These are phyloP conservation scores for Oropetium thomaeum DNA, from an alignment of 176 grass and related monocot species.

Conservation along the genomic window DNA sequence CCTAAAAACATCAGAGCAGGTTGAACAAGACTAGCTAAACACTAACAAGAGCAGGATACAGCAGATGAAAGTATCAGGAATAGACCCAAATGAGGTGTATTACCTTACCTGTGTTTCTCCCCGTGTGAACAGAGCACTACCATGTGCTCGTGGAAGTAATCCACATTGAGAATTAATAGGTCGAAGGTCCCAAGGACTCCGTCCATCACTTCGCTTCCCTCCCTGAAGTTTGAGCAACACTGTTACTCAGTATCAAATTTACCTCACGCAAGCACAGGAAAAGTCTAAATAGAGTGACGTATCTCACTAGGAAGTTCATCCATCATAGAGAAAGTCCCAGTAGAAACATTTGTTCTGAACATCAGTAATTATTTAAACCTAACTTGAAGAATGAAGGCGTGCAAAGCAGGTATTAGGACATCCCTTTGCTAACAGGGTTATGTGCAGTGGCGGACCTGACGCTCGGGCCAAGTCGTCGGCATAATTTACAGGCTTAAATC, in stretches of 20 bases:
- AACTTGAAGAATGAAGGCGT: constrained; percentile 8
- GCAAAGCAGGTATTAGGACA: neutral
- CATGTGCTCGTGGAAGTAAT: constrained; percentile 91
- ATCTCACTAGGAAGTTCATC: constrained; percentile 7
- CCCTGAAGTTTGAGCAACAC: constrained; percentile 53
- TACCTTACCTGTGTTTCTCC: constrained; percentile 97
- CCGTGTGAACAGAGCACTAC: constrained; percentile 90
- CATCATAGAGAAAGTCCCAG: neutral
- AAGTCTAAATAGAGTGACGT: constrained; percentile 13
- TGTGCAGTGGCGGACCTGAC: too few relatives aligned
- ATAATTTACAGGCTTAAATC: too few relatives aligned
- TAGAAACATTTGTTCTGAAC: constrained; percentile 19
- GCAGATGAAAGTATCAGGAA: constrained; percentile 20
- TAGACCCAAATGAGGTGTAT: constrained; percentile 43
- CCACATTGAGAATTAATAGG: constrained; percentile 89
- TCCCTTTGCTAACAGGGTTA: neutral
- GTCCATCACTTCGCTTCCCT: constrained; percentile 91
- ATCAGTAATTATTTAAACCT: constrained; percentile 2
- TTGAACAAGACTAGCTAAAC: constrained; percentile 8
- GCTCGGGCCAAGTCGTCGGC: too few relatives aligned
- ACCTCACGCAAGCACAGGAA: neutral
- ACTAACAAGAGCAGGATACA: constrained; percentile 1
- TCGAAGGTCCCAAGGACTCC: constrained; percentile 68
- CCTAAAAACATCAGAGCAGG: neutral
- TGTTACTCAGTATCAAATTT: constrained; percentile 19